Base-by-base conservation (phyloP, 495 filamentous ascomycete species). In the Xylaria flabelliformis region DNA sequence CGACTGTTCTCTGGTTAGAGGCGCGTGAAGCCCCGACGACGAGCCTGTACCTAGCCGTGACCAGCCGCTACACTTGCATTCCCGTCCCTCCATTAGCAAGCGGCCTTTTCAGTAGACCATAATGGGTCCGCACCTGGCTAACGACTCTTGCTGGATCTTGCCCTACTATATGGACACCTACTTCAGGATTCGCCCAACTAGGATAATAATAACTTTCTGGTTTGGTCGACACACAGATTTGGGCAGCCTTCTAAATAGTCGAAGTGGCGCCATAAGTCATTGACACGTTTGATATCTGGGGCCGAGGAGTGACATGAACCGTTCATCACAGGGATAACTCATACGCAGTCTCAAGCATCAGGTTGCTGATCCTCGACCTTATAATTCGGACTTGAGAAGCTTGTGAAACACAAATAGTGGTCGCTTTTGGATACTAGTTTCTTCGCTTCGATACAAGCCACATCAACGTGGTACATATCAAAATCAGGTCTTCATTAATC, bases 271-370 rank as follows among this genome's bases (percentile, higher is more conserved):
- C 50, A 56, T 46, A 29, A 10, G 41, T 24, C 50, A 29, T 53
- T 41, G 65, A 67, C 65, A 67, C 65, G 65, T 67, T 53, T 44
- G 32, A 26, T 56, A 36, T 21, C 42, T 19, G 17, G 29, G 13
- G 36, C 29, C 8, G 6, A 19, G 32, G 19, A 32, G 17, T 4
- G 24, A 17, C 29, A 39, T 67, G 44, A 39, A 53, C 17, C 1
- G 29, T 21, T 36, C 26, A 56, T 56, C 8, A 15, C 26, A 19
- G 8, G 17, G 4, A 46, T 4, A 53, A 29, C 32, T 51, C 36
- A 19, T 56, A 13, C n/a, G 65, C 50, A 7, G 15, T 32, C 26
- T 42, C 17, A 26, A 44, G 17, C 29, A 15, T 56, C 19, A 55
- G 9, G 26, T 5, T 21, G 39, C 29, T 55, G 34, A 36, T 44